These are phyloP conservation scores for Chaetomiaceae sp. DNA, from an alignment of 2,329 filamentous ascomycete genomes.

Conservation along the genomic window DNA sequence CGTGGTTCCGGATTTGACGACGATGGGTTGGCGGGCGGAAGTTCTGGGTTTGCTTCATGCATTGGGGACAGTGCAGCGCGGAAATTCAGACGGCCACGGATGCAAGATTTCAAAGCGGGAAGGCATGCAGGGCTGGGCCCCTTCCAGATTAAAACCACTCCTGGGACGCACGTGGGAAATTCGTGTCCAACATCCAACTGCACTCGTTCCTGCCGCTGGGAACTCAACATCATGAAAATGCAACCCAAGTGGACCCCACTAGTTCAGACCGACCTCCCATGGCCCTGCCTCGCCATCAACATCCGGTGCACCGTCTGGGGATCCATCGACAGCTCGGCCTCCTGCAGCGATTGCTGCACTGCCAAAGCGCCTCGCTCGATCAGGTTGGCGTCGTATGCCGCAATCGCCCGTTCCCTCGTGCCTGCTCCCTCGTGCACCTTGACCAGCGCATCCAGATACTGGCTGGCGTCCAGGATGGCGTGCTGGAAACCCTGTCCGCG, in stretches of 20 bases:
- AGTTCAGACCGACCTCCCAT: constrained; percentile 3
- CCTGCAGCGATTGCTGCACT: constrained; percentile 30
- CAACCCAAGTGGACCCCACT: not conserved
- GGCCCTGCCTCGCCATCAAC: constrained; percentile 27
- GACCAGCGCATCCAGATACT: constrained; percentile 32
- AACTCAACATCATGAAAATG: no score
- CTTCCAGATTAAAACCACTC: no score
- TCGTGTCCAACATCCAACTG: no score
- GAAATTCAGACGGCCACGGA: not conserved
- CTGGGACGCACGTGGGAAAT: no score
- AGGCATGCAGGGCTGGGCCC: no score
- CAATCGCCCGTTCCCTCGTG: constrained; percentile 20
- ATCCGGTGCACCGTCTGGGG: constrained; percentile 27
- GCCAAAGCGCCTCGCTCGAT: constrained; percentile 30
- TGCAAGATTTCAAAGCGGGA: not conserved
- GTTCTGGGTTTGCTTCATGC: not conserved
- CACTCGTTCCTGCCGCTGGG: no score
- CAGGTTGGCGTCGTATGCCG: constrained; percentile 30
- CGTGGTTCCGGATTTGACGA: no score
- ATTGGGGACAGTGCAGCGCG: not conserved
- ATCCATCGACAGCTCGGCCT: constrained; percentile 30
- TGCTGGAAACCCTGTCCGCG: constrained; percentile 43
- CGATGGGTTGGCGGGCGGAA: no score
- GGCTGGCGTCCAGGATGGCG: constrained; percentile 35
- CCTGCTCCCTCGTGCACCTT: constrained; percentile 17